A percentile compares a stretch with the other conserved stretches of the same genome.
phyloP scores from a whole-genome alignment of 2,329 filamentous ascomycete species.

The Pyrenophora seminiperda region DNA sequence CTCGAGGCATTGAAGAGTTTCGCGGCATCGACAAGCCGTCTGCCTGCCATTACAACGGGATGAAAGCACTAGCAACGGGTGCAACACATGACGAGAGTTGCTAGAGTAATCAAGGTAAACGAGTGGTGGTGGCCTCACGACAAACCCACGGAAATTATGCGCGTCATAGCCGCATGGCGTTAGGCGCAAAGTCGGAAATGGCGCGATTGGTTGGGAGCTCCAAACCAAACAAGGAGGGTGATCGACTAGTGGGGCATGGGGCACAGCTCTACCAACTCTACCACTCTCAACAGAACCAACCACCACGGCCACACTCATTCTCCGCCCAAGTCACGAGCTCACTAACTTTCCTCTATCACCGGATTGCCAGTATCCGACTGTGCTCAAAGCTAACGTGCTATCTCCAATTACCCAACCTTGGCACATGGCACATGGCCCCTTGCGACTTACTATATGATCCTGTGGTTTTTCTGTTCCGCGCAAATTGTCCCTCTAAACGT shows the following conservation, averaged over 20 bases:
- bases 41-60: slow-evolving; percentile 54
- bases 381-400: too few relatives aligned
- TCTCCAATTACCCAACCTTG: too few relatives aligned
- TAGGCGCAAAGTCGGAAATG: slow-evolving; percentile 13
- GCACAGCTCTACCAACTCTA: too few relatives aligned
- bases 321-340: too few relatives aligned
- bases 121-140: slow-evolving; percentile 10
- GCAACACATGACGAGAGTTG: slow-evolving; percentile 21
- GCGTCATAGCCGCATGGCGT: slow-evolving; percentile 40
- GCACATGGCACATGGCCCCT: too few relatives aligned
- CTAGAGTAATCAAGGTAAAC: background rate
- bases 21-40: slow-evolving; percentile 58
- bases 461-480: too few relatives aligned
- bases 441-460: too few relatives aligned
- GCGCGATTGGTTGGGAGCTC: slow-evolving; percentile 10
- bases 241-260: slow-evolving; percentile 18
- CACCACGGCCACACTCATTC: too few relatives aligned
- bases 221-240: background rate
- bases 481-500: too few relatives aligned
- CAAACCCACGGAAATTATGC: slow-evolving; percentile 24
- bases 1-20: slow-evolving; percentile 56
- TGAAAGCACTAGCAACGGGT: slow-evolving; percentile 22
- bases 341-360: too few relatives aligned
- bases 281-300: slow-evolving; percentile 2
- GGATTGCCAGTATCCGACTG: too few relatives aligned